Evolutionary conservation across 2,329 filamentous ascomycete genomes (phyloP).

Genomic region (Blastomyces gilchristii): DNA sequence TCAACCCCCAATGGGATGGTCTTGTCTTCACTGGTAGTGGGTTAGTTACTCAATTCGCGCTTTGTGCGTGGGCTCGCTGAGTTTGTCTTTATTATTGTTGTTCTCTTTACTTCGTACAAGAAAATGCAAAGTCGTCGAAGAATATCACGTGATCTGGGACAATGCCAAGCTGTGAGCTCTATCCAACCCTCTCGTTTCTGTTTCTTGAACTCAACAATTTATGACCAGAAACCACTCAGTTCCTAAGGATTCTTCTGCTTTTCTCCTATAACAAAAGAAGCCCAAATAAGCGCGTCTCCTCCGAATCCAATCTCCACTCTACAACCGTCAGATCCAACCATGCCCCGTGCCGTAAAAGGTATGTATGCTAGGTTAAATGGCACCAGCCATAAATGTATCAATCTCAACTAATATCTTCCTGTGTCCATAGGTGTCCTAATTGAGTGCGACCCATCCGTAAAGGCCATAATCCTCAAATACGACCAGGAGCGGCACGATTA

Average conservation of each 20-base stretch:
- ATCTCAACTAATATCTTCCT: background rate
- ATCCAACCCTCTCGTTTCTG: no score
- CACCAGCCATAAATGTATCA: background rate
- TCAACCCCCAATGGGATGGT: no score
- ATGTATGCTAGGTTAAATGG: background rate
- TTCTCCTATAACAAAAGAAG: background rate
- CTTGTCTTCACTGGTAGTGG: no score
- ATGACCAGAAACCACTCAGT: no score
- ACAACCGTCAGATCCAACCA: constrained; percentile 11
- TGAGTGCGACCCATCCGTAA: constrained; percentile 41
- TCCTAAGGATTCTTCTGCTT: background rate
- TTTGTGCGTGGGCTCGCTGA: no score
- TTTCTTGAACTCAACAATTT: no score
- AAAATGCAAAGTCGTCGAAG: no score
- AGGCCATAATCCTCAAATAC: constrained; percentile 41
- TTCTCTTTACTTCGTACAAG: no score
- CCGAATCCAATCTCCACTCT: background rate
- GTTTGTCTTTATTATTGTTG: no score
- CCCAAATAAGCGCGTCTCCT: background rate
- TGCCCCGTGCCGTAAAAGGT: constrained; percentile 37
- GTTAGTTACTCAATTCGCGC: no score
- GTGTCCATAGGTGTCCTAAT: constrained; percentile 32
- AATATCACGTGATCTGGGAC: no score
- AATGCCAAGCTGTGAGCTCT: no score
- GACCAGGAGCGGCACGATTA: constrained; percentile 39